These are phyloP conservation scores for Kewa caespitosa DNA, from an alignment of 179 eudicot species.

Conservation along the genomic window DNA sequence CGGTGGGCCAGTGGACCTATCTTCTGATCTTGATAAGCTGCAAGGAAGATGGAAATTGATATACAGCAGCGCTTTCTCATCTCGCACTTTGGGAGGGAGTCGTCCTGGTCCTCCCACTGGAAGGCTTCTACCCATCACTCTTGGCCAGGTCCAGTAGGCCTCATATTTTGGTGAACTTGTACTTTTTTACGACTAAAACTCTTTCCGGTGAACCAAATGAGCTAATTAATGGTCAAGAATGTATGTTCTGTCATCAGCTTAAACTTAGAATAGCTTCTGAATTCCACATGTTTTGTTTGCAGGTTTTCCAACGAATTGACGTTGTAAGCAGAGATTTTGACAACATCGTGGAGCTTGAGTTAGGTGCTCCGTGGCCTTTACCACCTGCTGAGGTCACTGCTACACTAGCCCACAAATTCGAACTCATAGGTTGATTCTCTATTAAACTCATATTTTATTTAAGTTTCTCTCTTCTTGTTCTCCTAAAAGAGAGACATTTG, in stretches of 20 bases:
- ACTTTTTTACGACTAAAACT: neutral
- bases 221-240: neutral
- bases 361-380: slow-evolving; percentile 91
- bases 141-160: slow-evolving; percentile 67
- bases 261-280: too few relatives aligned
- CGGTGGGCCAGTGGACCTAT: slow-evolving; percentile 65
- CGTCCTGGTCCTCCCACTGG: slow-evolving; percentile 91
- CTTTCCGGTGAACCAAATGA: neutral
- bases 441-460: neutral
- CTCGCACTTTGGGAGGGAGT: slow-evolving; percentile 90
- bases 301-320: slow-evolving; percentile 95
- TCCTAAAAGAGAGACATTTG: neutral
- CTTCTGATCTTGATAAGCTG: slow-evolving; percentile 59
- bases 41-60: slow-evolving; percentile 92
- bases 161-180: neutral
- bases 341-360: slow-evolving; percentile 79
- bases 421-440: slow-evolving; percentile 58
- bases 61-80: slow-evolving; percentile 90
- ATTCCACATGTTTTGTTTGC: too few relatives aligned
- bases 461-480: neutral
- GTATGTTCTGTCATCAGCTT: too few relatives aligned
- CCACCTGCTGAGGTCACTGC: slow-evolving; percentile 82
- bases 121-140: slow-evolving; percentile 84
- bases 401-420: slow-evolving; percentile 89
- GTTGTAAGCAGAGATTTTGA: slow-evolving; percentile 86